Evolutionary conservation across 1,284 basidiomycete genomes (phyloP).

Genomic region (Malassezia globosa): DNA sequence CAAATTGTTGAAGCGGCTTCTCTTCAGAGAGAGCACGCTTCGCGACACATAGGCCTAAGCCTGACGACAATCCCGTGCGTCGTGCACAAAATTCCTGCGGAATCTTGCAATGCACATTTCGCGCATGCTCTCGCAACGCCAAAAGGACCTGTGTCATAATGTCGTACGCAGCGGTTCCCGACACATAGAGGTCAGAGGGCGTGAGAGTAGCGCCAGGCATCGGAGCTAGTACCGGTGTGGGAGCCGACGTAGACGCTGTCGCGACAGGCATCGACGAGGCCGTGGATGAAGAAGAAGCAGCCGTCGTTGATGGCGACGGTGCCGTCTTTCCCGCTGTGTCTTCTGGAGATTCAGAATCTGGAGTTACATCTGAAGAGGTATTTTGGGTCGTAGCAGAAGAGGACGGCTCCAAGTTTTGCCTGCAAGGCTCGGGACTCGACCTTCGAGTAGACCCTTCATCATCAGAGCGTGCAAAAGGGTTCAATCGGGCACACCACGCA

Average conservation of each 20-base stretch:
- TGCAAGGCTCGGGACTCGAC: no score
- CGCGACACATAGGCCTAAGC: neutral
- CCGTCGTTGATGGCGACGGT: neutral
- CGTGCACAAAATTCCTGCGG: constrained; percentile 1
- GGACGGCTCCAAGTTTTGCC: no score
- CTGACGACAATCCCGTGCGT: neutral
- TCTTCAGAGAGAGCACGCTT: neutral
- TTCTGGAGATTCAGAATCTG: no score
- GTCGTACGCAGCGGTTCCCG: constrained; percentile 8
- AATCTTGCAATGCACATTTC: constrained; percentile 6
- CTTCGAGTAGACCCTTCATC: neutral
- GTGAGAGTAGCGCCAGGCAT: no score
- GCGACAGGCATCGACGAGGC: no score
- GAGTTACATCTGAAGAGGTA: no score
- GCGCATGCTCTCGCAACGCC: constrained; percentile 12
- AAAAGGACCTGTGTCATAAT: constrained; percentile 13
- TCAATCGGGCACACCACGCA: constrained; percentile 14
- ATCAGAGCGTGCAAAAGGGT: constrained; percentile 9
- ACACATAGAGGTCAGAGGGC: neutral
- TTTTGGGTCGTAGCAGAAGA: no score
- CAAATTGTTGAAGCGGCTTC: constrained; percentile 4
- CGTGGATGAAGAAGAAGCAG: neutral
- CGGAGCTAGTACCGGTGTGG: no score
- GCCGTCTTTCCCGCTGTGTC: neutral
- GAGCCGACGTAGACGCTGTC: no score